A percentile compares a stretch with the other conserved stretches of the same genome.
These are phyloP conservation scores for Fusarium sp. DNA, from an alignment of 2,329 filamentous ascomycete genomes.

Conservation along the genomic window DNA sequence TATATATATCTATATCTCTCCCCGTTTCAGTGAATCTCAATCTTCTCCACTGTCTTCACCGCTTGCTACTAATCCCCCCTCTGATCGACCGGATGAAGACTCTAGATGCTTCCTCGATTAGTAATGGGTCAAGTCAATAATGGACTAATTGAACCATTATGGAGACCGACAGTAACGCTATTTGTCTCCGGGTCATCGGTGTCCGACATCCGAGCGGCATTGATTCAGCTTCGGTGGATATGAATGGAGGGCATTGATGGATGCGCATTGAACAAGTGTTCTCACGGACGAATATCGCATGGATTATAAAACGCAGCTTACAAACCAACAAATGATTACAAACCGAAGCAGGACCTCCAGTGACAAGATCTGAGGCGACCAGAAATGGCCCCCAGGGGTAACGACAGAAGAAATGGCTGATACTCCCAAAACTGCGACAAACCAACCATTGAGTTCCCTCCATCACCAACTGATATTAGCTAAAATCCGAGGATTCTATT, in stretches of 20 bases:
- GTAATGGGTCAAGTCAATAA: conserved; percentile 7
- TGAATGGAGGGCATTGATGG: no score
- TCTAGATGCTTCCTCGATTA: conserved; percentile 39
- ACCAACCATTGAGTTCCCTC: no score
- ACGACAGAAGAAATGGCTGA: background rate
- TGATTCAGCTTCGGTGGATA: background rate
- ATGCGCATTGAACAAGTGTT: background rate
- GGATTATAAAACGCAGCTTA: conserved; percentile 2
- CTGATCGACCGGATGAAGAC: background rate
- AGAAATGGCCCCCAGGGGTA: background rate
- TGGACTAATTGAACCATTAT: background rate
- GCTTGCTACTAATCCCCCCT: conserved; percentile 25
- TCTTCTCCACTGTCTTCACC: conserved; percentile 21
- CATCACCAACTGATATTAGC: no score
- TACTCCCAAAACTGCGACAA: no score
- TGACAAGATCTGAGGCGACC: background rate
- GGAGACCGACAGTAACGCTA: background rate
- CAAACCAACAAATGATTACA: conserved; percentile 11
- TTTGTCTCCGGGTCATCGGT: background rate
- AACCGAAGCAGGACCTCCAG: no score
- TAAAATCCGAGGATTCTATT: conserved; percentile 60
- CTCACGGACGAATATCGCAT: background rate
- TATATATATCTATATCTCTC: conserved; percentile 26
- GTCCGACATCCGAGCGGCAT: background rate
- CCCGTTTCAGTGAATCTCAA: background rate